phyloP scores from a whole-genome alignment of 2,329 filamentous ascomycete genomes.

The Chalaropsis ovoidea region DNA sequence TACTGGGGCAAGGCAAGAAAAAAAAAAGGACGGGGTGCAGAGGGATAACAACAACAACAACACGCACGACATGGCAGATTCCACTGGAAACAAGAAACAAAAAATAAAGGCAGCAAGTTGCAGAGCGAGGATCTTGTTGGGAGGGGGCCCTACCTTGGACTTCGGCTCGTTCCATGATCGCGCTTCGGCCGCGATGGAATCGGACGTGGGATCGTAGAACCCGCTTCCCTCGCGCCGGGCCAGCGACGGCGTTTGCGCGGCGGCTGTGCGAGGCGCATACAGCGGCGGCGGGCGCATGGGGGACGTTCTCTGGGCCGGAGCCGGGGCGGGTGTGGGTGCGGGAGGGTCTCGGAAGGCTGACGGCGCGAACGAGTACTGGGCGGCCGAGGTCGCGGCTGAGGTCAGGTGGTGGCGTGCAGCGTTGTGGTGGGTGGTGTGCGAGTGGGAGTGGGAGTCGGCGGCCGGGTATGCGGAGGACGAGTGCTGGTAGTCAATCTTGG shows the following conservation, averaged over 20 bases:
- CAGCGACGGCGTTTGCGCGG: slow-evolving; percentile 31
- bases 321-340: slow-evolving; percentile 37
- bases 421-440: background rate
- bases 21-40: background rate
- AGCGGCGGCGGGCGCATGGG: slow-evolving; percentile 19
- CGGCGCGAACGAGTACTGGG: slow-evolving; percentile 33
- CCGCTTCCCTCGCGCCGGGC: slow-evolving; percentile 35
- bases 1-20: background rate
- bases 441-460: background rate
- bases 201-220: slow-evolving; percentile 47
- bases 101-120: background rate
- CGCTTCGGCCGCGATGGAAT: slow-evolving; percentile 40
- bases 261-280: slow-evolving; percentile 27
- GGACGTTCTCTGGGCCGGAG: slow-evolving; percentile 35
- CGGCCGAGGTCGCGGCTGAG: slow-evolving; percentile 36
- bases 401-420: slow-evolving; percentile 27
- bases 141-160: slow-evolving; percentile 40
- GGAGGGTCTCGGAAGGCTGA: slow-evolving; percentile 32
- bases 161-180: slow-evolving; percentile 39
- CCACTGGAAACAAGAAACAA: background rate
- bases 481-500: slow-evolving; percentile 11
- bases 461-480: background rate
- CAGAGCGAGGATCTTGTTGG: background rate
- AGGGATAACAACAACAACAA: background rate
- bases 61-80: no score